Conservation (phyloP, 2,329 filamentous ascomycete genomes). For the Aspergillus arachidicola region DNA sequence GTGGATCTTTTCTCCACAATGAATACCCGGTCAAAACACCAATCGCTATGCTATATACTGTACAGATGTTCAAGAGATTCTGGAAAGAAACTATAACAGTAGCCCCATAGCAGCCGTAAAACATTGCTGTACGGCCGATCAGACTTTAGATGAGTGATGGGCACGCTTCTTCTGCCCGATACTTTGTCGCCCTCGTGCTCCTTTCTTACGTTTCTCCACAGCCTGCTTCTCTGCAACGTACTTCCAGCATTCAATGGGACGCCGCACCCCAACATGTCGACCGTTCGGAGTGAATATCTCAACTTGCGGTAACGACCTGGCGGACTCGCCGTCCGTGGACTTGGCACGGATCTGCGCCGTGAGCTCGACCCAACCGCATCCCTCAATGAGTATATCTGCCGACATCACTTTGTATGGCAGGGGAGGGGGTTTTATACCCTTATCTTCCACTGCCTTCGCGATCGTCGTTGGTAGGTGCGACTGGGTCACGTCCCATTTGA, state of each 20-base stretch:
- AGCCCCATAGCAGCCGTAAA: background rate
- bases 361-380: slow-evolving; percentile 90
- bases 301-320: slow-evolving; percentile 59
- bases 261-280: slow-evolving; percentile 65
- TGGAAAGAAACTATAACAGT: background rate
- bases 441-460: slow-evolving; percentile 64
- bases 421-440: slow-evolving; percentile 52
- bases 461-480: slow-evolving; percentile 74
- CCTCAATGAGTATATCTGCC: slow-evolving; percentile 85
- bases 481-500: slow-evolving; percentile 83
- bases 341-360: slow-evolving; percentile 74
- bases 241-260: slow-evolving; percentile 38
- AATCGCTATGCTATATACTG: slow-evolving; percentile 20
- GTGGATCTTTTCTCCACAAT: background rate
- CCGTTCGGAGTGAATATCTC: slow-evolving; percentile 87
- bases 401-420: slow-evolving; percentile 80
- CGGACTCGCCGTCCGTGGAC: slow-evolving; percentile 35
- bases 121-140: background rate
- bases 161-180: slow-evolving; percentile 28
- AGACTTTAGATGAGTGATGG: slow-evolving; percentile 3
- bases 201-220: slow-evolving; percentile 32
- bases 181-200: slow-evolving; percentile 25
- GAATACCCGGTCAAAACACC: slow-evolving; percentile 15
- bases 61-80: slow-evolving; percentile 1
- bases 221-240: slow-evolving; percentile 35